Conservation (phyloP, 371 early-diverging fungal genomes). For the Saksenaea vasiformis region DNA sequence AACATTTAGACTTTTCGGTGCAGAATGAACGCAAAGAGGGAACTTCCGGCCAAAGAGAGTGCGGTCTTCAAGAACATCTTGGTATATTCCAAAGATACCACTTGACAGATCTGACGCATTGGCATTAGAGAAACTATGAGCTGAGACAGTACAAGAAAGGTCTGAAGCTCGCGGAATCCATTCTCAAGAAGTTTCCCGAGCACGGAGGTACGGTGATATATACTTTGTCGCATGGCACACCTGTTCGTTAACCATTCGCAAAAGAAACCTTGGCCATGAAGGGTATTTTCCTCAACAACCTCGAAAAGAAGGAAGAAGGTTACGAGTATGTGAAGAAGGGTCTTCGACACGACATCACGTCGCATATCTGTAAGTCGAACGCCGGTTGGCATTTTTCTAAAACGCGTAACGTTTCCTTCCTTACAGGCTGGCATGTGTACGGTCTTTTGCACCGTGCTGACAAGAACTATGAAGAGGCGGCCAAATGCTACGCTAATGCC, state of each 20-base stretch:
- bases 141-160: constrained; percentile 95
- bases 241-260: background rate
- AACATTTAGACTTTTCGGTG: constrained; percentile 7
- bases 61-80: constrained; percentile 75
- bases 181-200: constrained; percentile 90
- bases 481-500: constrained; percentile 90
- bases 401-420: background rate
- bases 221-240: background rate
- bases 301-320: constrained; percentile 92
- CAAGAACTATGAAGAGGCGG: constrained; percentile 92
- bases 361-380: constrained; percentile 77
- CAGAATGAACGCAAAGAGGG: constrained; percentile 44
- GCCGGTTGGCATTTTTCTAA: background rate
- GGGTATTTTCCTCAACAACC: constrained; percentile 86
- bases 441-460: constrained; percentile 91
- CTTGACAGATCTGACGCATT: constrained; percentile 11
- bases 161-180: constrained; percentile 86
- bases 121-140: constrained; percentile 87
- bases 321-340: constrained; percentile 89
- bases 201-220: constrained; percentile 77
- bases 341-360: constrained; percentile 74
- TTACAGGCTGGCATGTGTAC: constrained; percentile 93
- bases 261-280: constrained; percentile 95
- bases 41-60: constrained; percentile 81
- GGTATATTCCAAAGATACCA: constrained; percentile 43